Conservation (phyloP, 208 protist species). For the Trichomonas tenax region DNA sequence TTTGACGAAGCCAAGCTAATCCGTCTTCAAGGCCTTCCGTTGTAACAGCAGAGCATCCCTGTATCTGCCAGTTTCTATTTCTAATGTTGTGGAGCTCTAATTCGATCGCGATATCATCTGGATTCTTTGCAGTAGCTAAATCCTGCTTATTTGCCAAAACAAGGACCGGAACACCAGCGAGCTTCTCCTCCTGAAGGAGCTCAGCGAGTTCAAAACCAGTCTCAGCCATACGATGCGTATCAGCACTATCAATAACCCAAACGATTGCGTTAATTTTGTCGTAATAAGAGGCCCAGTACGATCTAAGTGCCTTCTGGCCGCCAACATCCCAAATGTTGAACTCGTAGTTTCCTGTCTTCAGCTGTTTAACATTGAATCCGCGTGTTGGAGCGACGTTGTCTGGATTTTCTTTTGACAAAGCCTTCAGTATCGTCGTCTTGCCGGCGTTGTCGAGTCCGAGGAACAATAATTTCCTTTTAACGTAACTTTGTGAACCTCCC, state of each 20-base stretch:
- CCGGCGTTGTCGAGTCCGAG: slow-evolving; percentile 81
- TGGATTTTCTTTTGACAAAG: slow-evolving; percentile 73
- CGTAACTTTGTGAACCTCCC: too few species aligned
- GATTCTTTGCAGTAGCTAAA: slow-evolving; percentile 56
- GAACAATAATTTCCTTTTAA: too few species aligned
- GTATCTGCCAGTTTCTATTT: slow-evolving; percentile 24
- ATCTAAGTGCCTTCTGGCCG: slow-evolving; percentile 67
- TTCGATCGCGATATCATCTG: not conserved
- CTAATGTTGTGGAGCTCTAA: slow-evolving; percentile 24
- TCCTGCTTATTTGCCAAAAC: slow-evolving; percentile 94
- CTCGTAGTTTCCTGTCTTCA: slow-evolving; percentile 63
- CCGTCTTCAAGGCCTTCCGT: slow-evolving; percentile 26
- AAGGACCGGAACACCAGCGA: slow-evolving; percentile 68
- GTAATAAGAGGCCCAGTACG: slow-evolving; percentile 90
- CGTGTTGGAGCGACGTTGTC: slow-evolving; percentile 73
- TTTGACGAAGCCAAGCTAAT: slow-evolving; percentile 28
- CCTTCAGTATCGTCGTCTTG: slow-evolving; percentile 79
- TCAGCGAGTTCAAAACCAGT: slow-evolving; percentile 59
- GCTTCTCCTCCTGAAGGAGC: slow-evolving; percentile 73
- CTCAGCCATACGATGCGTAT: slow-evolving; percentile 64
- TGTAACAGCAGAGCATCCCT: slow-evolving; percentile 23
- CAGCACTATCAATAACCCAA: slow-evolving; percentile 27
- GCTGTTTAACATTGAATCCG: slow-evolving; percentile 88
- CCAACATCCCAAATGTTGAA: slow-evolving; percentile 90
- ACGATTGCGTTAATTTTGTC: slow-evolving; percentile 63